Evolutionary conservation across 202 grass and related monocot species (phyloP).

Genomic region (Schoenoplectus triqueter): DNA sequence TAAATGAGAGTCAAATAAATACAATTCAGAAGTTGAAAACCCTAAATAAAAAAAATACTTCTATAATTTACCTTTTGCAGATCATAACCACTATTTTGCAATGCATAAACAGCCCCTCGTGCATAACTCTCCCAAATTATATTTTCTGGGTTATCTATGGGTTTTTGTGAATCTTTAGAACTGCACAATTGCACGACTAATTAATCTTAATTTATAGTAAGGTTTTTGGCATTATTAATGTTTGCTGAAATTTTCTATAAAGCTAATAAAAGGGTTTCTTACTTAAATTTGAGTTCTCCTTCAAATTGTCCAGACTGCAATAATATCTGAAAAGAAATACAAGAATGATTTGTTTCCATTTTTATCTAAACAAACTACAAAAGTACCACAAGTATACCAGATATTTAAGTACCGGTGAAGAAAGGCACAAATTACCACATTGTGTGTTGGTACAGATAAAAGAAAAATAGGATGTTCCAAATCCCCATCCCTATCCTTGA

Average conservation of each 20-base stretch:
- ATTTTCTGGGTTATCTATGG: constrained; percentile 61
- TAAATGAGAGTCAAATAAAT: constrained; percentile 5
- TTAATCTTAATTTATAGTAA: constrained; percentile 25
- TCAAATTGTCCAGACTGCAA: constrained; percentile 82
- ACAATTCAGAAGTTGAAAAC: constrained; percentile 24
- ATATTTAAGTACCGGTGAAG: background rate
- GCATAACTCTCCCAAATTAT: constrained; percentile 84
- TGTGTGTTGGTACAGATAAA: background rate
- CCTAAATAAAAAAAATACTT: constrained; percentile 17
- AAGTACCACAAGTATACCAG: constrained; percentile 11
- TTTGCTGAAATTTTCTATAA: background rate
- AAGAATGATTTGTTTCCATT: background rate
- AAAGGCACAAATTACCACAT: background rate
- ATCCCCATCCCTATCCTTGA: background rate
- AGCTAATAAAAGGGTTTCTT: constrained; percentile 20
- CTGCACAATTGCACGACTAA: constrained; percentile 48
- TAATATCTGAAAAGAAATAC: constrained; percentile 59
- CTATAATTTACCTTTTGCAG: constrained; percentile 66
- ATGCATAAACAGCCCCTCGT: constrained; percentile 89
- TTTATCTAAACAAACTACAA: background rate
- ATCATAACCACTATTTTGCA: constrained; percentile 82
- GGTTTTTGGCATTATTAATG: background rate
- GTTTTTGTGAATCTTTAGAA: constrained; percentile 71
- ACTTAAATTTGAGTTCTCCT: constrained; percentile 82
- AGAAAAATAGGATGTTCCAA: background rate